Base-by-base conservation (phyloP, 2,329 filamentous ascomycete genomes). In the Lachnum nothofagi region DNA sequence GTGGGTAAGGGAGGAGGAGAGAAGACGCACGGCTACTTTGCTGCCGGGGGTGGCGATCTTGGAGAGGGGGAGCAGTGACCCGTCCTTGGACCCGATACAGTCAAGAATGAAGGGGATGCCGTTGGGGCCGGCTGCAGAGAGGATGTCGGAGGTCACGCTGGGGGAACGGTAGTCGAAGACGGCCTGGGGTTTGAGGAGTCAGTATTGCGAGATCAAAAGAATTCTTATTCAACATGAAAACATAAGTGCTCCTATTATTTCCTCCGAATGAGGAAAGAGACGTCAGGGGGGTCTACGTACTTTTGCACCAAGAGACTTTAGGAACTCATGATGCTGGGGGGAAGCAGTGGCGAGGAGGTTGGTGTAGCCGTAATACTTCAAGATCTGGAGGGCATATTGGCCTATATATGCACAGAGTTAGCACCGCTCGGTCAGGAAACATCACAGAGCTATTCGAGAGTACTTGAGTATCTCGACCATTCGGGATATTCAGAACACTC, bases 21-120 rank as follows among this genome's bases (percentile, higher is more conserved):
- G n/a, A n/a, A n/a, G n/a, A n/a, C n/a, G n/a, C n/a, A n/a, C 65
- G 0, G 79, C 81, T 0, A 84, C 77, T 20, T 65, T 77, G 3
- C 70, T 65, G 0, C 77, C 77, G 1, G 45, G 61, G 49, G 70
- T 64, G 0, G 76, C 78, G 20, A 85, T 66, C 54, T 70, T 70
- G 4, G 71, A 68, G 27, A 84, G 65, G 2, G 74, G 77, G 25
- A 58, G 57, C 5, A 82, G 54, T 5, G 72, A 74, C 0, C 73
- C 73, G 2, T 67, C 58, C 29, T 72, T 62, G 2, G 72, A 75
- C 2, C 72, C 72, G 47, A 82, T 79, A 61, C 78, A 81, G 63
- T 82, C 78, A 9, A 82, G 58, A 14, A 79, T 68, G 38, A 71
- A 71, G 2, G 71, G 72, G 7, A 78, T 60, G 3, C 44, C 54